These are phyloP conservation scores for Punica granatum DNA, from an alignment of 345 rosid genomes.

Conservation along the genomic window DNA sequence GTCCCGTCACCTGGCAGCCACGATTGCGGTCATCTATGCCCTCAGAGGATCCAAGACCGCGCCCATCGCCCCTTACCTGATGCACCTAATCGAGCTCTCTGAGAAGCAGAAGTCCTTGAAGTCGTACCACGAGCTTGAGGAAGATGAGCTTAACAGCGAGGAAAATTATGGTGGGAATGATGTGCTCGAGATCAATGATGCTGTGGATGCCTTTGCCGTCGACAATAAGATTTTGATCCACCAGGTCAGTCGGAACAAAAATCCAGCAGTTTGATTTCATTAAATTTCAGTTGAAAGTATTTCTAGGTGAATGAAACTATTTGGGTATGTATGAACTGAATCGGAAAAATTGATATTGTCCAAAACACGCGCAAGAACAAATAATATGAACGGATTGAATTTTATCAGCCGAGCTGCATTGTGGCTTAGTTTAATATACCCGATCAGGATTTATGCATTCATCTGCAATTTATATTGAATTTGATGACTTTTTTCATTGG, in stretches of 20 bases:
- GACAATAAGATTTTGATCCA: constrained; percentile 42
- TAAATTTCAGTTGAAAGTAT: too few relatives aligned
- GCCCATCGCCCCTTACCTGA: constrained; percentile 45
- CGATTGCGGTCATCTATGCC: constrained; percentile 44
- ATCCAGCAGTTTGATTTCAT: too few relatives aligned
- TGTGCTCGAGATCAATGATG: constrained; percentile 46
- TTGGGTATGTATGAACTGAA: too few relatives aligned
- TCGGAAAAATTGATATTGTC: too few relatives aligned
- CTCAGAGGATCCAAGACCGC: constrained; percentile 32
- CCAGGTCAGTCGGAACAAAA: constrained; percentile 15
- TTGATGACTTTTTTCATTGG: not conserved
- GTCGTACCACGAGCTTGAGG: constrained; percentile 58
- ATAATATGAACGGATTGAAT: too few relatives aligned
- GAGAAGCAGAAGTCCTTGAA: constrained; percentile 35
- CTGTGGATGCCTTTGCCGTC: constrained; percentile 43
- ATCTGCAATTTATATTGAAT: not conserved
- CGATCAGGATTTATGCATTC: too few relatives aligned
- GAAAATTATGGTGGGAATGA: constrained; percentile 80
- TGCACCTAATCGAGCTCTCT: constrained; percentile 73
- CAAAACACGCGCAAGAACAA: too few relatives aligned
- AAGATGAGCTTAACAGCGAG: constrained; percentile 41
- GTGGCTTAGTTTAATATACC: too few relatives aligned
- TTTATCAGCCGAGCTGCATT: too few relatives aligned
- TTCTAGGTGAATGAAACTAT: too few relatives aligned
- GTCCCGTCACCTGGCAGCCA: constrained; percentile 63